Base-by-base conservation (phyloP, 2,329 filamentous ascomycete genomes). In the Alternaria longipes region DNA sequence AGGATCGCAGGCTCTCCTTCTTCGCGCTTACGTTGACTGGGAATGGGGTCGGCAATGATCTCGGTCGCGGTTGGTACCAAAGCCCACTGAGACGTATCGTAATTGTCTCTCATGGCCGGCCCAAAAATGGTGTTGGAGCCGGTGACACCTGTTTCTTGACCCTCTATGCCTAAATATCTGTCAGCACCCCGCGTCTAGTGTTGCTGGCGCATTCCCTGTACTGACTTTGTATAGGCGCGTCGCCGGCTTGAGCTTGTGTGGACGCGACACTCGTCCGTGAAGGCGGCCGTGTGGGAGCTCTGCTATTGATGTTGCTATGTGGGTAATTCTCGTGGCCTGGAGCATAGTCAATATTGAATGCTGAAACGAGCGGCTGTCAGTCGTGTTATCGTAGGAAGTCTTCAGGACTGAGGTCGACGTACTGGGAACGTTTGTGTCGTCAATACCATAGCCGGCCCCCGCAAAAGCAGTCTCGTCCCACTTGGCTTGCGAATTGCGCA, bases 81-180 rank as follows among this genome's bases (percentile, higher is more conserved):
- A 2, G 85, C 85, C 87, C 87, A 89, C 18, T 81, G 75, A 8
- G 72, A 75, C 50, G 81, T 77, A 26, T 88, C 85, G 69, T 89
- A 88, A 63, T 84, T 73, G 24, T 83, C 82, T 59, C 81, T 80
- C 20, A 81, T 87, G 2, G 86, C 86, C 54, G 85, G 86, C 5
- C 84, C 83, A 71, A 89, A 88, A 11, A 81, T 76, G 12, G 71
- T 72, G 30, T 78, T 72, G 62, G 74, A 77, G 64, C 74, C 78
- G 9, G 84, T 80, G 14, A 87, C 79, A 3, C 87, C 87, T 20
- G 80, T 84, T 71, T 88, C 86, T 76, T 89, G 87, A 28, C 54
- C 67, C 52, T 76, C 75, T 41, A 78, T 72, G 56, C 75, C 76
- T 78, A 54, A 24, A 36, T 28, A 3, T 24, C 8, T 11, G 69